These are phyloP conservation scores for Crithidia bombi DNA, from an alignment of 208 protist genomes.

Conservation along the genomic window DNA sequence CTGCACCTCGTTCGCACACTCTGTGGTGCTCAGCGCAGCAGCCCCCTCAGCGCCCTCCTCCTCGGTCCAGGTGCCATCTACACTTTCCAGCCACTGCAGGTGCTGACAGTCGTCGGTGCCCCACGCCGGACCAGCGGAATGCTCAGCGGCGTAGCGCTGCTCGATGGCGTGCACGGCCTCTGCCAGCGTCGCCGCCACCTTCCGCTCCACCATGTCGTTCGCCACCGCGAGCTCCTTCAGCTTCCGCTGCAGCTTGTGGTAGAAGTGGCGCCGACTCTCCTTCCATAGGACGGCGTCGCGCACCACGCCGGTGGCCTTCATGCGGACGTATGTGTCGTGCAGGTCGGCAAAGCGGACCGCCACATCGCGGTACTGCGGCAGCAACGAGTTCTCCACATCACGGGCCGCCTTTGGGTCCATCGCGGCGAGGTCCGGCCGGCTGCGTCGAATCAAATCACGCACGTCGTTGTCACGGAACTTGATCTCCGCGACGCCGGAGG, in stretches of 20 bases:
- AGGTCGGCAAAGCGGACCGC: slow-evolving; percentile 96
- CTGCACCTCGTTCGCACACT: slow-evolving; percentile 22
- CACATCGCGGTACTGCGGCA: slow-evolving; percentile 94
- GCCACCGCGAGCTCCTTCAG: slow-evolving; percentile 81
- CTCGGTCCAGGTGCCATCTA: slow-evolving; percentile 19
- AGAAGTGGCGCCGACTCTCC: slow-evolving; percentile 90
- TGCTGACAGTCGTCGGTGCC: slow-evolving; percentile 43
- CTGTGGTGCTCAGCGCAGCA: slow-evolving; percentile 3
- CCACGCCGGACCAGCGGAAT: slow-evolving; percentile 41
- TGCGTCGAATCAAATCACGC: slow-evolving; percentile 89
- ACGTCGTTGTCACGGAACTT: slow-evolving; percentile 95
- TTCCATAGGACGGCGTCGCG: slow-evolving; percentile 92
- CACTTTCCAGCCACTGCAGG: slow-evolving; percentile 54
- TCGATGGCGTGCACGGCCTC: slow-evolving; percentile 54
- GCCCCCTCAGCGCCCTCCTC: neutral
- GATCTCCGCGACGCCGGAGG: slow-evolving; percentile 95
- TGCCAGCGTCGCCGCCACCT: slow-evolving; percentile 31
- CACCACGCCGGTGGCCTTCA: slow-evolving; percentile 95
- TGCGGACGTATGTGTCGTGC: slow-evolving; percentile 96
- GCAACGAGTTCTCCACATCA: slow-evolving; percentile 51
- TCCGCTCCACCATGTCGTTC: slow-evolving; percentile 52
- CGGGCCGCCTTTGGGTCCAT: slow-evolving; percentile 49
- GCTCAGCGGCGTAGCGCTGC: slow-evolving; percentile 38
- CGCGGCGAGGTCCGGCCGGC: slow-evolving; percentile 64
- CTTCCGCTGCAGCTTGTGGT: slow-evolving; percentile 92